Base-by-base conservation (phyloP, 805 yeast genomes). In the Suhomyces faveliae region DNA sequence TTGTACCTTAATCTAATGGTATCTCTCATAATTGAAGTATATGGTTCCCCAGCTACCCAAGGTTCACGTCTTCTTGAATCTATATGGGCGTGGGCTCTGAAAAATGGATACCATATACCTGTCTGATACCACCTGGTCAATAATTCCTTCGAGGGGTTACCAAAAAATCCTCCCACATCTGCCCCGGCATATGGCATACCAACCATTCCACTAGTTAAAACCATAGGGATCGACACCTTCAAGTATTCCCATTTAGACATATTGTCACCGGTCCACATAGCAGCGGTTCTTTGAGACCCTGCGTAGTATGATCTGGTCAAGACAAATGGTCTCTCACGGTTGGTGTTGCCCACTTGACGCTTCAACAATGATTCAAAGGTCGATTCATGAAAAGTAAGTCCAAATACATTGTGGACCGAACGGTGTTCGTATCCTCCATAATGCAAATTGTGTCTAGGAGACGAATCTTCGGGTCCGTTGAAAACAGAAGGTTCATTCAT, bases 181-280 rank as follows among this genome's bases (percentile, higher is more conserved):
- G 97, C 92, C 7, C 99, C 99, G 5, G 87, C 78, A 68, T 91
- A 92, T 24, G 97, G 96, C 83, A 83, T 84, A 7, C 96, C 96
- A 1, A 81, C 88, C 23, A 88, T 71, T 41, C 90, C 89, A 54
- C 84, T 78, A 3, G 95, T 87, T 50, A 94, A 72, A 12, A 89
- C 66, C 96, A 90, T 91, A 5, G 98, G 97, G 40, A 89, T 77
- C 0, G 97, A 88, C 4, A 80, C 76, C 55, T 78, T 75, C 51
- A 94, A 73, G 59, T 89, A 87, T 52, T 85, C 94, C 99, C 99
- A 94, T 55, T 78, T 84, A 2, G 97, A 89, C 78, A 81, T 85
- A 64, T 92, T 94, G 64, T 94, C 99, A 40, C 99, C 99, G 0
- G 97, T 89, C 99, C 99, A 94, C 81, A 87, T 85, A 0, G 98